phyloP scores from a whole-genome alignment of 139 green algal genomes.

The Chlorella sorokiniana region DNA sequence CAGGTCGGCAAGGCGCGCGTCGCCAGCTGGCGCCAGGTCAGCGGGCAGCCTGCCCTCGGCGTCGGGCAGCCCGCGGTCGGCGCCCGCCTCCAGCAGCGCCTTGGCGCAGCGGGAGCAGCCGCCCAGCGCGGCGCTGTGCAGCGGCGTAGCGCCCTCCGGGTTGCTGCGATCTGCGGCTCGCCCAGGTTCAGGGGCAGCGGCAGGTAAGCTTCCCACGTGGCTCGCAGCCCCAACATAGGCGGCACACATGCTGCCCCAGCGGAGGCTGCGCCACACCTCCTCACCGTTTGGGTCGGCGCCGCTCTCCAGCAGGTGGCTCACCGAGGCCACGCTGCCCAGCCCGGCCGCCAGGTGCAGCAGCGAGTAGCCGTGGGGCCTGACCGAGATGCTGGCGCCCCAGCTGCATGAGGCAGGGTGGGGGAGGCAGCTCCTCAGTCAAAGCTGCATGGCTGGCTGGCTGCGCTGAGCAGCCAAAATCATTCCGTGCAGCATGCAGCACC shows the following conservation, averaged over 20 bases:
- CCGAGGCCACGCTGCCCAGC: slow-evolving; percentile 38
- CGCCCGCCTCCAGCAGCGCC: slow-evolving; percentile 52
- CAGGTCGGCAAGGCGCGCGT: background rate
- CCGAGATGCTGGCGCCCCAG: slow-evolving; percentile 10
- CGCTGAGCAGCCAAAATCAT: too few species aligned
- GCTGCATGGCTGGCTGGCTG: too few species aligned
- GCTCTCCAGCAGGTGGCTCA: slow-evolving; percentile 46
- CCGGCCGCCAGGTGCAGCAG: slow-evolving; percentile 64
- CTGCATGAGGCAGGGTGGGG: slow-evolving; percentile 4
- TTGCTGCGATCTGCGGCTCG: slow-evolving; percentile 23
- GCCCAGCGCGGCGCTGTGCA: slow-evolving; percentile 59
- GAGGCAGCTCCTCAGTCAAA: background rate
- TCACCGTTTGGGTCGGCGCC: slow-evolving; percentile 25
- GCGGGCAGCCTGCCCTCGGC: slow-evolving; percentile 22
- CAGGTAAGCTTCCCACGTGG: background rate
- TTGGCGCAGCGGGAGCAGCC: slow-evolving; percentile 33
- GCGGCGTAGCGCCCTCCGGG: slow-evolving; percentile 32
- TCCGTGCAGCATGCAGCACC: background rate
- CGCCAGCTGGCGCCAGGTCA: slow-evolving; percentile 6
- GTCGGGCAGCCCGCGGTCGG: background rate
- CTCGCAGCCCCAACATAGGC: background rate
- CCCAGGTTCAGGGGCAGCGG: background rate
- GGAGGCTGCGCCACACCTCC: background rate
- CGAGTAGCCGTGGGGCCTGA: slow-evolving; percentile 46
- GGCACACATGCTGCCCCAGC: background rate